Evolutionary conservation across 768 basidiomycete species (phyloP).

Genomic region (Clitopilus hobsonii): DNA sequence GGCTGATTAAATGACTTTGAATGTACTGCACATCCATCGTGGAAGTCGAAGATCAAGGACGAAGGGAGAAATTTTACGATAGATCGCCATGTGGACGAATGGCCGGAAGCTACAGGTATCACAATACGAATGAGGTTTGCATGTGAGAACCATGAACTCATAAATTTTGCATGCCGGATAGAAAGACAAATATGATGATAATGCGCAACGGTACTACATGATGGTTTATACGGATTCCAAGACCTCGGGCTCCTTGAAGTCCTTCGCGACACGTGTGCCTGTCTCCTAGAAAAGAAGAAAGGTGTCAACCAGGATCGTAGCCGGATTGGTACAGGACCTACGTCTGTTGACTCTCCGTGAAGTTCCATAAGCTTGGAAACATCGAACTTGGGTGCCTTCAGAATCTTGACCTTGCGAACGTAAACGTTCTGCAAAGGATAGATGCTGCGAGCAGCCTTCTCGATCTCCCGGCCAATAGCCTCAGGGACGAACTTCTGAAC

Average conservation of each 20-base stretch:
- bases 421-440: slow-evolving; percentile 99
- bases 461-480: slow-evolving; percentile 98
- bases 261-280: slow-evolving; percentile 88
- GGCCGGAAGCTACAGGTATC: no score
- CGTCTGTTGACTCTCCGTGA: slow-evolving; percentile 93
- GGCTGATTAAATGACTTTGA: slow-evolving; percentile 49
- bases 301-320: slow-evolving; percentile 4
- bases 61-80: slow-evolving; percentile 5
- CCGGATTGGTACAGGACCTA: slow-evolving; percentile 51
- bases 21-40: slow-evolving; percentile 81
- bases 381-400: slow-evolving; percentile 97
- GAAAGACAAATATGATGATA: slow-evolving; percentile 28
- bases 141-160: background rate
- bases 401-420: slow-evolving; percentile 98
- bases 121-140: no score
- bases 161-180: slow-evolving; percentile 13
- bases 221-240: slow-evolving; percentile 80
- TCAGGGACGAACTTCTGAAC: slow-evolving; percentile 99
- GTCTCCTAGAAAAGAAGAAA: slow-evolving; percentile 61
- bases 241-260: slow-evolving; percentile 97
- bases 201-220: slow-evolving; percentile 18
- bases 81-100: no score
- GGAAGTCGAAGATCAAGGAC: slow-evolving; percentile 4
- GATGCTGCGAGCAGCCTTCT: slow-evolving; percentile 94
- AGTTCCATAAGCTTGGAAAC: slow-evolving; percentile 93